Conservation (phyloP, 176 grass and related monocot species). For the Oryza brachyantha region DNA sequence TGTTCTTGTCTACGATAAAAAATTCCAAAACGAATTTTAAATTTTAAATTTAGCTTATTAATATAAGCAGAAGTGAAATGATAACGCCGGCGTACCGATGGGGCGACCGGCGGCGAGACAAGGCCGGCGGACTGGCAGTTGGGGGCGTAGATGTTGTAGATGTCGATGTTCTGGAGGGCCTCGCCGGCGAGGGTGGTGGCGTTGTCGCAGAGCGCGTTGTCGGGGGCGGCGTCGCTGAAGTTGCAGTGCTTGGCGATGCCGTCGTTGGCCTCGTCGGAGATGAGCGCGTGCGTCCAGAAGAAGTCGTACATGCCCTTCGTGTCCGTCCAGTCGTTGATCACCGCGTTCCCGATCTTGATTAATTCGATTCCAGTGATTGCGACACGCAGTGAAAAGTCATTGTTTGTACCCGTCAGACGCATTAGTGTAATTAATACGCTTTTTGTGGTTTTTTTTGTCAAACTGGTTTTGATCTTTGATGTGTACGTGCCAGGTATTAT, state of each 20-base stretch:
- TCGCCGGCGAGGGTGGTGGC: neutral
- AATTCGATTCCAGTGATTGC: no score
- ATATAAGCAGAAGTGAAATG: no score
- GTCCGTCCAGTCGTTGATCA: conserved; percentile 77
- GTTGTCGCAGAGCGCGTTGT: conserved; percentile 13
- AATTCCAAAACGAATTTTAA: no score
- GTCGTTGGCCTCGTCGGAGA: conserved; percentile 54
- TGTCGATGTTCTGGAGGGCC: conserved; percentile 42
- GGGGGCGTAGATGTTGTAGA: conserved; percentile 94
- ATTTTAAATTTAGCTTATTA: no score
- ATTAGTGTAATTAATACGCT: neutral
- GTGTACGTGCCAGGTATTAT: neutral
- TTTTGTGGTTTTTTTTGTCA: neutral
- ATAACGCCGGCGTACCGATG: conserved; percentile 46
- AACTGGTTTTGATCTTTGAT: neutral
- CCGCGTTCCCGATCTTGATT: conserved; percentile 93
- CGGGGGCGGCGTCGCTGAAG: conserved; percentile 24
- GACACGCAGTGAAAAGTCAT: neutral
- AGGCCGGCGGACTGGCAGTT: conserved; percentile 39
- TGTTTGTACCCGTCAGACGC: neutral
- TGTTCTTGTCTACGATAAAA: no score
- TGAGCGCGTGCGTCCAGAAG: conserved; percentile 93
- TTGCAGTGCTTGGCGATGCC: conserved; percentile 63
- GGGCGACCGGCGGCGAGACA: conserved; percentile 38
- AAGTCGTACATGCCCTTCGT: conserved; percentile 63